Evolutionary conservation across 768 basidiomycete genomes (phyloP).

Genomic region (Pholiota conissans): DNA sequence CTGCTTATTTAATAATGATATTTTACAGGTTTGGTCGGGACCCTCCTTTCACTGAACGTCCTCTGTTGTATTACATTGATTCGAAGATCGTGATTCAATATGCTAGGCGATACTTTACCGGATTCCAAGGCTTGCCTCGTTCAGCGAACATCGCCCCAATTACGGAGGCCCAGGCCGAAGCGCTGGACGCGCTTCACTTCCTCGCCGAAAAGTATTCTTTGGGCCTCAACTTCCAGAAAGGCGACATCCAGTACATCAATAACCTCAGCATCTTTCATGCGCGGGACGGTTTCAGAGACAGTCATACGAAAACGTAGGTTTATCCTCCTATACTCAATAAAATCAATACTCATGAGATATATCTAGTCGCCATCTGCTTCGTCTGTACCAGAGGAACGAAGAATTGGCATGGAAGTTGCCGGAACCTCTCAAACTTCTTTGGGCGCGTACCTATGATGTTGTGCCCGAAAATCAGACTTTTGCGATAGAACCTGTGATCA

Average conservation of each 20-base stretch:
- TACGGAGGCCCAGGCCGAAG: conserved; percentile 50
- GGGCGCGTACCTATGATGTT: conserved; percentile 34
- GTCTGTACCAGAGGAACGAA: conserved; percentile 40
- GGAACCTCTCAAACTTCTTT: conserved; percentile 31
- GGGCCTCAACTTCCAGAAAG: conserved; percentile 46
- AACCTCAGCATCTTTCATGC: conserved; percentile 47
- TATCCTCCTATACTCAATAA: background rate
- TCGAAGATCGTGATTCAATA: conserved; percentile 44
- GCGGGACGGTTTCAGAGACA: conserved; percentile 42
- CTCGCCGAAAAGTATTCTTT: conserved; percentile 42
- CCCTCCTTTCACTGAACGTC: conserved; percentile 35
- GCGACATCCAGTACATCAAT: conserved; percentile 52
- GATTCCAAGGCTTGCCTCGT: conserved; percentile 35
- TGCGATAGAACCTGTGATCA: conserved; percentile 35
- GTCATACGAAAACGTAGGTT: conserved; percentile 36
- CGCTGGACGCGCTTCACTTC: conserved; percentile 46
- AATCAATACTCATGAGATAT: background rate
- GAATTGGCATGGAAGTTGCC: conserved; percentile 40
- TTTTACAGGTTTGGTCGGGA: conserved; percentile 35
- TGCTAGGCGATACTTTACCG: conserved; percentile 43
- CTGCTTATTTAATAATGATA: background rate
- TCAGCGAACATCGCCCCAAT: conserved; percentile 41
- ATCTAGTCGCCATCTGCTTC: conserved; percentile 36
- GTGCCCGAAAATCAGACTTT: conserved; percentile 36
- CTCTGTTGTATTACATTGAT: conserved; percentile 40